Percentiles rank a stretch among this genome's conserved stretches.
phyloP scores from a whole-genome alignment of 176 grass and related monocot species.

The Zea luxurians region DNA sequence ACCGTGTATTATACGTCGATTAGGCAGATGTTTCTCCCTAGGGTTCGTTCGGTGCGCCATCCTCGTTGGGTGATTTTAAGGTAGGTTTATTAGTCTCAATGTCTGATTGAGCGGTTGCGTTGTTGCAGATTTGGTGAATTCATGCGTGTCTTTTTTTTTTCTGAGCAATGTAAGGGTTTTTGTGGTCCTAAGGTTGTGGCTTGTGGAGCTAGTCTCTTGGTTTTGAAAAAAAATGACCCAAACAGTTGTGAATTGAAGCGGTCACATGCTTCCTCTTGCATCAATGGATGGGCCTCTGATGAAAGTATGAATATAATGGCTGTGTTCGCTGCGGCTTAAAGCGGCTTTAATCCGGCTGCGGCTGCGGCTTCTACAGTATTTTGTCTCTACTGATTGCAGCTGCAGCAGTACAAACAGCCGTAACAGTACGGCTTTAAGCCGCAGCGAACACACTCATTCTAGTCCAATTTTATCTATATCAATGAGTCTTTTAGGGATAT shows the following conservation, averaged over 20 bases:
- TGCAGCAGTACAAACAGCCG: no score
- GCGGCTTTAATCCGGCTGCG: no score
- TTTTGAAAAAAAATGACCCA: not conserved
- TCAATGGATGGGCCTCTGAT: not conserved
- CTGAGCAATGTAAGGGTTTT: not conserved
- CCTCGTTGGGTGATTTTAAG: not conserved
- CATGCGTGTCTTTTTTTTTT: not conserved
- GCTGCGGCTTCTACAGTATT: no score
- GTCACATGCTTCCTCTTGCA: not conserved
- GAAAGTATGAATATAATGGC: not conserved
- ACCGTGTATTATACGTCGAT: not conserved
- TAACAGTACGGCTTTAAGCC: no score
- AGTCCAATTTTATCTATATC: not conserved
- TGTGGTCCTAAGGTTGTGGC: conserved; percentile 27
- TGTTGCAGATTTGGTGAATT: not conserved
- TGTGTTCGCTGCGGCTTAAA: no score
- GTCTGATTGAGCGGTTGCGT: conserved; percentile 14
- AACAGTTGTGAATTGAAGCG: not conserved
- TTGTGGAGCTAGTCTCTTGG: not conserved
- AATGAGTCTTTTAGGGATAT: not conserved
- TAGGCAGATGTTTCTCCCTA: not conserved
- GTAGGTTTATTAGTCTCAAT: not conserved
- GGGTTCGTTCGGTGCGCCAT: not conserved
- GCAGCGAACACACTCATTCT: no score
- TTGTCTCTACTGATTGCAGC: no score